Conservation (phyloP, 2,329 filamentous ascomycete species). For the Calonectria pauciramosa region DNA sequence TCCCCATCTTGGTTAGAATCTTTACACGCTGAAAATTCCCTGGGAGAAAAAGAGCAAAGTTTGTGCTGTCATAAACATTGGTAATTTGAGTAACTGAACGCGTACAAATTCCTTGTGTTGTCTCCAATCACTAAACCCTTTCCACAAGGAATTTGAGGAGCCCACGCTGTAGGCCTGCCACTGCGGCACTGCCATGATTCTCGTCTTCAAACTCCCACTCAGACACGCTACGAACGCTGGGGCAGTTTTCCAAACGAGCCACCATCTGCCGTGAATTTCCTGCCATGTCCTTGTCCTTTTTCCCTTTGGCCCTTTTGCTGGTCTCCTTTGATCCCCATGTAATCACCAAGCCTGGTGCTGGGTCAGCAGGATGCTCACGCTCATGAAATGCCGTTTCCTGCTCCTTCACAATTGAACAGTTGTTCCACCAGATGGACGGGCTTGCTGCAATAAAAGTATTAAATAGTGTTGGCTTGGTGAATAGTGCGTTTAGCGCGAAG, state of each 20-base stretch:
- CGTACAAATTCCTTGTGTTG: not conserved
- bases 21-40: too few species aligned
- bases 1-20: too few species aligned
- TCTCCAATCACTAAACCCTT: not conserved
- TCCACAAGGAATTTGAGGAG: slow-evolving; percentile 36
- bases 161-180: slow-evolving; percentile 37
- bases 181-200: slow-evolving; percentile 43
- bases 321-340: slow-evolving; percentile 46
- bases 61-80: too few species aligned
- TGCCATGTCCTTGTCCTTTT: slow-evolving; percentile 25
- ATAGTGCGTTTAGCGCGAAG: slow-evolving; percentile 60
- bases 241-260: slow-evolving; percentile 33
- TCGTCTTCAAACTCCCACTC: slow-evolving; percentile 46
- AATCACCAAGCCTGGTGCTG: slow-evolving; percentile 49
- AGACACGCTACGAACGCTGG: slow-evolving; percentile 35
- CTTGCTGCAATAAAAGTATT: slow-evolving; percentile 61
- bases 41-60: too few species aligned
- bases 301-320: slow-evolving; percentile 34
- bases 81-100: too few species aligned
- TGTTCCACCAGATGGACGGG: slow-evolving; percentile 63
- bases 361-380: slow-evolving; percentile 1
- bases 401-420: slow-evolving; percentile 53
- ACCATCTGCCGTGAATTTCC: slow-evolving; percentile 41
- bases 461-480: slow-evolving; percentile 56
- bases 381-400: slow-evolving; percentile 46